Base-by-base conservation (phyloP, 345 rosid genomes). In the Xanthoceras sorbifolium region DNA sequence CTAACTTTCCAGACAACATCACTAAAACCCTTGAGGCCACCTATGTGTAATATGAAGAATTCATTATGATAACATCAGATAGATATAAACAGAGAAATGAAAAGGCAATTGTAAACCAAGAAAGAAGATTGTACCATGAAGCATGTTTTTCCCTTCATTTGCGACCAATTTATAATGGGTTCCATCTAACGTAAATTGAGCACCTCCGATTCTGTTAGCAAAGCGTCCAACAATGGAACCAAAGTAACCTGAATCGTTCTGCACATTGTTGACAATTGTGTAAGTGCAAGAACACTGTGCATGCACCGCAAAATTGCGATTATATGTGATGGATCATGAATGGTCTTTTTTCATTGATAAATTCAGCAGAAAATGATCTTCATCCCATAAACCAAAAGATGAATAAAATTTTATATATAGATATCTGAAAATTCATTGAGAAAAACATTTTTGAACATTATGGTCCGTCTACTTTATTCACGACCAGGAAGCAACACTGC, bases 181-280 rank as follows among this genome's bases (percentile, higher is more conserved):
- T 52, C 97, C 98, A 63, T 93, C 81, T 55, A 93, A 74, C 23
- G 87, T 90, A 69, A 91, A 96, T 64, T 84, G 85, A 26, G 98
- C 94, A 2, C 90, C 85, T 60, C 82, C 87, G 29, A 93, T 92
- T 85, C 98, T 83, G 69, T 96, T 93, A 10, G 95, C 98, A 46
- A 93, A 87, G 26, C 98, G 87, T 32, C 99, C 99, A 68, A 93
- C 92, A 5, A 90, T 85, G 34, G 97, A 84, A 31, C 97, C 99
- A 28, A 96, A 80, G 79, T 83, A 85, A 2, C 89, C 66, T 28
- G 86, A 74, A 80, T 87, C 94, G 12, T 88, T 91, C 98, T 96
- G 86, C 71, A 79, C 18, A 57, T 57, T 57, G 62, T 50, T 50
- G 22, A 50, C 2, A 50, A 50, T 15, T 48, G n/a, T 50, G n/a